A percentile compares a stretch with the other conserved stretches of the same genome.
These are phyloP conservation scores for Dactylellina sp. DNA, from an alignment of 2,329 filamentous ascomycete species.

Conservation along the genomic window DNA sequence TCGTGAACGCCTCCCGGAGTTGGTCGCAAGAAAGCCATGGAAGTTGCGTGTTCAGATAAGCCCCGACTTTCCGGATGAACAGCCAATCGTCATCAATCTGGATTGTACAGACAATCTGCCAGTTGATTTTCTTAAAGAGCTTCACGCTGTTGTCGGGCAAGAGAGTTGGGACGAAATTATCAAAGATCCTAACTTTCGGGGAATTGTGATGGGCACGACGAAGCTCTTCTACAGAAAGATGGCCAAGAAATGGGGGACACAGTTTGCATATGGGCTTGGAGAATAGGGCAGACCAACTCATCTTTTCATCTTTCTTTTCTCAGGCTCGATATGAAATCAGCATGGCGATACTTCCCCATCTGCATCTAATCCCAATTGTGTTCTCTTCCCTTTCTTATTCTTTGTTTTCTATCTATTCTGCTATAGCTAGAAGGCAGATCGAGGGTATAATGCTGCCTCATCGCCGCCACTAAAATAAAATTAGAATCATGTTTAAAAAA, in stretches of 20 bases:
- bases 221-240: conserved; percentile 36
- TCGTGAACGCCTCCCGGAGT: conserved; percentile 21
- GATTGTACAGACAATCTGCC: conserved; percentile 38
- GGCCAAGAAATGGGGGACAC: conserved; percentile 42
- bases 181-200: conserved; percentile 9
- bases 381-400: too few relatives aligned
- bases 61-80: conserved; percentile 1
- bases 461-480: neutral
- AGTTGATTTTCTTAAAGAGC: conserved; percentile 17
- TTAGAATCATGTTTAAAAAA: neutral
- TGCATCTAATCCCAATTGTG: too few relatives aligned
- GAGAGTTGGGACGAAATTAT: conserved; percentile 9
- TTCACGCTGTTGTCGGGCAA: conserved; percentile 9
- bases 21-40: conserved; percentile 22
- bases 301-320: neutral
- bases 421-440: too few relatives aligned
- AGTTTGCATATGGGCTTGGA: conserved; percentile 40
- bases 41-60: conserved; percentile 9
- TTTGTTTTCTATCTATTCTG: too few relatives aligned
- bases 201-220: conserved; percentile 7
- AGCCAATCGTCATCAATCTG: conserved; percentile 15
- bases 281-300: neutral
- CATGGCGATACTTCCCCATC: too few relatives aligned
- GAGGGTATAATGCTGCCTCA: neutral
- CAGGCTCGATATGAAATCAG: neutral